Base-by-base conservation (phyloP, 2,329 filamentous ascomycete species). In the Cercospora brassicicola region DNA sequence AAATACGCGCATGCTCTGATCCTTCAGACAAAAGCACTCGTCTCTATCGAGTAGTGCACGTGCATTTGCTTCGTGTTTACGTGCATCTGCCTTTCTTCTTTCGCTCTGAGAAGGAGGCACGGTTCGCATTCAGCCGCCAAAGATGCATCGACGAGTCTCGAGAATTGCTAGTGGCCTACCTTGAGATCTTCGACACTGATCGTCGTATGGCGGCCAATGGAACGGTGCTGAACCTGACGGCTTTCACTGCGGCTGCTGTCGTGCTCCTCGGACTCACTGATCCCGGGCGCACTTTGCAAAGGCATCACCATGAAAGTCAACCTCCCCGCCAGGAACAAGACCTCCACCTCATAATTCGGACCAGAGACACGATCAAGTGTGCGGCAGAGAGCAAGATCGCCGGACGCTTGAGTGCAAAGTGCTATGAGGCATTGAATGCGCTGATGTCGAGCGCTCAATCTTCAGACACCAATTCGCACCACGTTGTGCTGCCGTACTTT, bases 51-150 rank as follows among this genome's bases (percentile, higher is more conserved):
- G 28, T 66, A 6, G 36, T 67, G 11, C 68, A 70, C 8, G 84
- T 79, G 72, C 81, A 82, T 59, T 81, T 83, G 68, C 78, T 83
- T 39, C 76, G 80, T 48, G 76, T 82, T 15, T 82, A 82, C 67
- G 76, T 83, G 11, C 81, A 84, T 67, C 75, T 84, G 3, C 82
- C 82, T 0, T 83, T 83, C 64, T 80, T 84, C 75, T 74, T 81
- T 26, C 79, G 79, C 61, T 77, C 77, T 0, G 75, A 77, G 11
- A 75, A 76, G 2, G 79, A 81, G 59, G 73, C 76, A 10, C 78
- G 78, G 10, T 81, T 80, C 71, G 74, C 75, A 6, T 80, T 79
- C 72, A 81, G 76, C 63, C 77, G 79, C 30, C 78, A 76, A 2
- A 78, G 78, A 28, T 82, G 81, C 67, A 70, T 82, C 18, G 79